phyloP scores from a whole-genome alignment of 2,329 filamentous ascomycete species.

The Myriosclerotinia scirpicola region DNA sequence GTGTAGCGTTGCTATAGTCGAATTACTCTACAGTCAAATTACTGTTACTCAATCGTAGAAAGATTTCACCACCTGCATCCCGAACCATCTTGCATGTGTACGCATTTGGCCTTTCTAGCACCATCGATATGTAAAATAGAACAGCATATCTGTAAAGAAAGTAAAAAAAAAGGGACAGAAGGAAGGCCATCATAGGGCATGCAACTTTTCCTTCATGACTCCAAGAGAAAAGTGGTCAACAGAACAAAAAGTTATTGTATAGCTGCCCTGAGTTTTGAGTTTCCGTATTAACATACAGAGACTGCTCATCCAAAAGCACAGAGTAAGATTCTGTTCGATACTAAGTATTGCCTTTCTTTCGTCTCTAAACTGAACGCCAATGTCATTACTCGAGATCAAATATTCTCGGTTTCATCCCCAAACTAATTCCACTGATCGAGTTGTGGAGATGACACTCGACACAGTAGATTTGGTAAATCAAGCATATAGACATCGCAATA shows the following conservation, averaged over 20 bases:
- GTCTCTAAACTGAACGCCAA: not conserved
- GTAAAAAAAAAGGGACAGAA: not conserved
- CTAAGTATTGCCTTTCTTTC: not conserved
- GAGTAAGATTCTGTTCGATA: not conserved
- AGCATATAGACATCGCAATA: not conserved
- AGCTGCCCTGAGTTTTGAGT: not conserved
- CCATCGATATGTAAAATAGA: no score
- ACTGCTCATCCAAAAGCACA: not conserved
- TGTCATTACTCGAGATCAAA: constrained; percentile 1
- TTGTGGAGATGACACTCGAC: not conserved
- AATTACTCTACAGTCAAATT: no score
- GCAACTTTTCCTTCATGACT: not conserved
- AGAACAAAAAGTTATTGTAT: not conserved
- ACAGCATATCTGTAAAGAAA: not conserved
- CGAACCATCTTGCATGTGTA: no score
- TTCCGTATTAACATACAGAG: not conserved
- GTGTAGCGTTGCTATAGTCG: no score
- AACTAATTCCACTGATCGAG: not conserved
- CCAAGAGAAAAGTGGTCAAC: not conserved
- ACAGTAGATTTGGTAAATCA: not conserved
- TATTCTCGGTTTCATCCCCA: not conserved
- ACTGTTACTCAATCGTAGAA: no score
- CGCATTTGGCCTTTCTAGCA: no score
- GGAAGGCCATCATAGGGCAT: not conserved
- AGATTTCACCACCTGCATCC: no score